Conservation (phyloP, 2,329 filamentous ascomycete genomes). For the Ascosphaera pollenicola region DNA sequence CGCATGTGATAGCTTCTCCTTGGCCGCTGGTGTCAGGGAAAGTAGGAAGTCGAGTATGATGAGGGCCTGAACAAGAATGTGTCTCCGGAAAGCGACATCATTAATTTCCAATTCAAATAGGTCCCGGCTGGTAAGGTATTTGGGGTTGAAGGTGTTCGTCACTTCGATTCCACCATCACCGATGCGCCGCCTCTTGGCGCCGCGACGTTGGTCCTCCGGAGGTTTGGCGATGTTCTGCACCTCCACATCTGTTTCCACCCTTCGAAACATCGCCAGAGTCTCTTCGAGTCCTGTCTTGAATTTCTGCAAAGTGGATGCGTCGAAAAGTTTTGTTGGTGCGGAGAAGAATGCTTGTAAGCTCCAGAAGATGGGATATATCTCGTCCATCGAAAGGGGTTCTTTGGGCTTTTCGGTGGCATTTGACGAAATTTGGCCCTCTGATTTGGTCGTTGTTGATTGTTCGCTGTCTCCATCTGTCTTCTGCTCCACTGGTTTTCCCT, state of each 20-base stretch:
- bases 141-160: slow-evolving; percentile 72
- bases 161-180: slow-evolving; percentile 36
- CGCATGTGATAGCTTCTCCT: slow-evolving; percentile 50
- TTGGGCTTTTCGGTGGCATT: slow-evolving; percentile 10
- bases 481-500: slow-evolving; percentile 14
- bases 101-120: slow-evolving; percentile 91
- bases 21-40: slow-evolving; percentile 64
- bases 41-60: slow-evolving; percentile 90
- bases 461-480: slow-evolving; percentile 9
- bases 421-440: slow-evolving; percentile 8
- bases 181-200: slow-evolving; percentile 47
- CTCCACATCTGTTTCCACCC: slow-evolving; percentile 43
- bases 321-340: slow-evolving; percentile 65
- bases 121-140: slow-evolving; percentile 93
- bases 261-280: slow-evolving; percentile 55
- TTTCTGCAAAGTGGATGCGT: slow-evolving; percentile 38
- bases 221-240: slow-evolving; percentile 36
- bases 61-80: slow-evolving; percentile 84
- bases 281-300: slow-evolving; percentile 42
- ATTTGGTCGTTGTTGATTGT: slow-evolving; percentile 4
- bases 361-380: slow-evolving; percentile 86
- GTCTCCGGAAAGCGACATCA: slow-evolving; percentile 80
- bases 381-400: slow-evolving; percentile 37
- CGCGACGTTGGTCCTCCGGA: slow-evolving; percentile 40
- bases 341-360: slow-evolving; percentile 80